Evolutionary conservation across 2,329 filamentous ascomycete species (phyloP).

Genomic region (Boeremia lycopersici): DNA sequence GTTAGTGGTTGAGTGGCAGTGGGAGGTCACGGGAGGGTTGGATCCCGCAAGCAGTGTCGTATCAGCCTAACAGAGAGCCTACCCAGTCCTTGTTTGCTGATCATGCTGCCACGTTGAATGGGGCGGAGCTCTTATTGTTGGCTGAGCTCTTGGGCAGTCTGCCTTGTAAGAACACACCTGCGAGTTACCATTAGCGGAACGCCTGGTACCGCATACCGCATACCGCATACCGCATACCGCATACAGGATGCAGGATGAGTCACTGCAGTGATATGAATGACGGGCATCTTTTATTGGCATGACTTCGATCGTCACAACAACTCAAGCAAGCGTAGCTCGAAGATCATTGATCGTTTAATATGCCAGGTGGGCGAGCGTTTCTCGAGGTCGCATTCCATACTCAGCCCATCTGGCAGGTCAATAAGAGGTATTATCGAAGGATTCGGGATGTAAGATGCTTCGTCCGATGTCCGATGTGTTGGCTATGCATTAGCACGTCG

Average conservation of each 20-base stretch:
- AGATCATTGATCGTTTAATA: too few species aligned
- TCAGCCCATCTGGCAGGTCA: not conserved
- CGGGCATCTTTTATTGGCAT: not conserved
- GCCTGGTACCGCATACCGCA: too few species aligned
- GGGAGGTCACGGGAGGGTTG: not conserved
- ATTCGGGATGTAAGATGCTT: not conserved
- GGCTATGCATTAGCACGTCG: slow-evolving; percentile 7
- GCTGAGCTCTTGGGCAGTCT: not conserved
- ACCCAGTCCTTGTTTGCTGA: not conserved
- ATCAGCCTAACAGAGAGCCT: not conserved
- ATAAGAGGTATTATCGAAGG: not conserved
- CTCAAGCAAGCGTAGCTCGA: not conserved
- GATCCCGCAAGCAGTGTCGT: not conserved
- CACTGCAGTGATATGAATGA: not conserved
- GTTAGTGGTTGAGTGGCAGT: not conserved
- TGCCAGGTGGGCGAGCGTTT: too few species aligned
- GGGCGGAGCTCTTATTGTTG: not conserved
- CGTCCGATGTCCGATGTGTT: not conserved
- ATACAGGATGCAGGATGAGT: not conserved
- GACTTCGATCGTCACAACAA: not conserved
- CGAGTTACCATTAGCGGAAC: not conserved
- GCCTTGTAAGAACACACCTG: not conserved
- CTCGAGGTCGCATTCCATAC: not conserved
- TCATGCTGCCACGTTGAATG: not conserved
- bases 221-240: not conserved